phyloP scores from a whole-genome alignment of 768 basidiomycete species.

The Crepidotus variabilis region DNA sequence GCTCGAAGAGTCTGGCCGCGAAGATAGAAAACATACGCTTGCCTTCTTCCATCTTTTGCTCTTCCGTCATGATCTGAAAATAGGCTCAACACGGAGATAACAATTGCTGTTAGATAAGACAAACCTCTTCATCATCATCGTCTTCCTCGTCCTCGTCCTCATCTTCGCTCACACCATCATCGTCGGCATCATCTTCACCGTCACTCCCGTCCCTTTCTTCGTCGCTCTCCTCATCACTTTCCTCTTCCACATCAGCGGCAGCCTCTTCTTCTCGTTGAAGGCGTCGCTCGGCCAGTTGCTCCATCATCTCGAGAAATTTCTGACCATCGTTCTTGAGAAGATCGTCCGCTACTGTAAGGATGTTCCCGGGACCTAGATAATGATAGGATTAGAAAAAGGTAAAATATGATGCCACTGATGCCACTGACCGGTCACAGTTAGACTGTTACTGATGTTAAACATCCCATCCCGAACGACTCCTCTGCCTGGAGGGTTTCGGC shows the following conservation, averaged over 20 bases:
- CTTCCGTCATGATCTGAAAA: conserved; percentile 80
- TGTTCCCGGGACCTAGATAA: conserved; percentile 75
- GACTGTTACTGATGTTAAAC: conserved; percentile 75
- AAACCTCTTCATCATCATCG: conserved; percentile 59
- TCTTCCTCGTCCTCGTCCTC: conserved; percentile 68
- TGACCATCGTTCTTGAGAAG: conserved; percentile 97
- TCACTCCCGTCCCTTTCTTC: conserved; percentile 58
- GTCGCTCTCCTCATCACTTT: conserved; percentile 43
- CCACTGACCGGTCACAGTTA: conserved; percentile 71
- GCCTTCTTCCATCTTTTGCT: conserved; percentile 99
- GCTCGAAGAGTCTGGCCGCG: conserved; percentile 99
- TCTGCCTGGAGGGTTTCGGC: conserved; percentile 26
- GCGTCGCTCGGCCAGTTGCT: conserved; percentile 91
- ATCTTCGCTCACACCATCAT: conserved; percentile 55
- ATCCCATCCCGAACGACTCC: conserved; percentile 56
- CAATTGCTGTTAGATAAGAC: conserved; percentile 17
- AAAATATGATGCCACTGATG: background rate
- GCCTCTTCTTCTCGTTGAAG: conserved; percentile 84
- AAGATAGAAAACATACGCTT: conserved; percentile 99
- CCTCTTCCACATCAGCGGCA: conserved; percentile 41
- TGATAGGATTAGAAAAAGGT: background rate
- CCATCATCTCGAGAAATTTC: conserved; percentile 99
- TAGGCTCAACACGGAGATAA: conserved; percentile 10
- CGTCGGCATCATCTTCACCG: conserved; percentile 59
- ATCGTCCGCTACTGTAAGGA: conserved; percentile 98